Conservation (phyloP, 352 stramenopile species). For the Globisporangium paroecandrum region DNA sequence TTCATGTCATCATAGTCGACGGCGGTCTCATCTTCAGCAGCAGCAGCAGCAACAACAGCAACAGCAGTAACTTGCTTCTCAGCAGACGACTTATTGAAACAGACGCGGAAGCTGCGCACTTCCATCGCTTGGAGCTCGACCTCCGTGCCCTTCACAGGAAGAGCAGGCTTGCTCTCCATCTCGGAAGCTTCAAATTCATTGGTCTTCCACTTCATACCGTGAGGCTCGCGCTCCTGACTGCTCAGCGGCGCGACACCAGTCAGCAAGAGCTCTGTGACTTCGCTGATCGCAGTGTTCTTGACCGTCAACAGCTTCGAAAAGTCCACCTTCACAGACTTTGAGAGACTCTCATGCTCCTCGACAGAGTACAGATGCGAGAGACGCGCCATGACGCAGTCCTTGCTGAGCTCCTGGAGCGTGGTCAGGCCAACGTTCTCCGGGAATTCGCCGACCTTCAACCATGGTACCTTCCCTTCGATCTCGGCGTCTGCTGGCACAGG, state of each 20-base stretch:
- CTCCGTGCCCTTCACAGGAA: constrained; percentile 48
- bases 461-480: constrained; percentile 55
- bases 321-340: constrained; percentile 69
- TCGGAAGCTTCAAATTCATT: constrained; percentile 21
- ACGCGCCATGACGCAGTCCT: constrained; percentile 85
- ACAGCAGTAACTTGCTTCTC: not conserved
- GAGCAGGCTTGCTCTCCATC: constrained; percentile 18
- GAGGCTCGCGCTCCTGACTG: constrained; percentile 13
- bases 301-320: constrained; percentile 55
- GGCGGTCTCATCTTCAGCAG: not conserved
- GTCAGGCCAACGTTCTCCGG: constrained; percentile 92
- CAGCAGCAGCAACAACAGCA: not conserved
- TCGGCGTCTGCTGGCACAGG: constrained; percentile 21
- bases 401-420: constrained; percentile 81
- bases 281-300: constrained; percentile 44
- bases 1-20: not conserved
- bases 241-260: constrained; percentile 73
- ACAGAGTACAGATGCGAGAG: constrained; percentile 93
- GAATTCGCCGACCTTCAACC: constrained; percentile 69
- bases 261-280: constrained; percentile 87
- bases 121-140: constrained; percentile 89
- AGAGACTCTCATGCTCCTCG: constrained; percentile 81
- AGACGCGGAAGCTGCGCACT: constrained; percentile 90
- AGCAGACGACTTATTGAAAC: constrained; percentile 31
- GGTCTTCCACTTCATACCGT: constrained; percentile 32